phyloP scores from a whole-genome alignment of 352 stramenopile genomes.

The Phytophthora multivora region DNA sequence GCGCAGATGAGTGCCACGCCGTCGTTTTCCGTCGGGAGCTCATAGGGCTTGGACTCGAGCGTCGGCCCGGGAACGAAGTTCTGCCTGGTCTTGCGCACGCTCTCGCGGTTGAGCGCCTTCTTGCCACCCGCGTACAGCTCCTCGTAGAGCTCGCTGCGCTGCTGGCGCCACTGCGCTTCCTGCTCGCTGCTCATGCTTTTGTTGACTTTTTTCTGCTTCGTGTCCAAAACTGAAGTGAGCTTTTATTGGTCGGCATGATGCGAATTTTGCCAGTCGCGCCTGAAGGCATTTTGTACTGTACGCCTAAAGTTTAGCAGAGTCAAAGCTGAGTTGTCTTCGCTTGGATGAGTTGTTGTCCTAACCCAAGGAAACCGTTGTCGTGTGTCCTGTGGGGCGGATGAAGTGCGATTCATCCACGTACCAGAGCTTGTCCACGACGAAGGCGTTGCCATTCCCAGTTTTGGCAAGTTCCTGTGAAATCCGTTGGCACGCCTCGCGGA shows the following conservation, averaged over 20 bases:
- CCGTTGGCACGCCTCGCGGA: conserved; percentile 39
- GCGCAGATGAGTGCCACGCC: conserved; percentile 56
- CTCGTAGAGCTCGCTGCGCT: conserved; percentile 45
- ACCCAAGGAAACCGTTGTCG: conserved; percentile 39
- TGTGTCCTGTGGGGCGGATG: conserved; percentile 48
- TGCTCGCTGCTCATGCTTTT: conserved; percentile 35
- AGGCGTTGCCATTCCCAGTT: neutral
- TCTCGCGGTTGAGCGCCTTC: conserved; percentile 40
- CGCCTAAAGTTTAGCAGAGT: too few species aligned
- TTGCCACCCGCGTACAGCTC: conserved; percentile 44
- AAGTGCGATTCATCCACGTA: conserved; percentile 65
- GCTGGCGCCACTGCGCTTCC: conserved; percentile 47
- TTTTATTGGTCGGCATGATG: neutral
- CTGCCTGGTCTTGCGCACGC: conserved; percentile 41
- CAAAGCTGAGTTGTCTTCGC: neutral
- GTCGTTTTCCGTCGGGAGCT: conserved; percentile 49
- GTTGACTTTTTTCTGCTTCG: conserved; percentile 21
- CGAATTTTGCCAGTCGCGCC: conserved; percentile 5
- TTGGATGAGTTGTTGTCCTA: conserved; percentile 11
- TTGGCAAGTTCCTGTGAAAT: conserved; percentile 42
- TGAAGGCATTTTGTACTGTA: too few species aligned
- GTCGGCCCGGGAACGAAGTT: conserved; percentile 39
- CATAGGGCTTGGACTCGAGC: conserved; percentile 56
- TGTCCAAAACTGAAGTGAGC: conserved; percentile 26
- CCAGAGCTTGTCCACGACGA: conserved; percentile 53